Base-by-base conservation (phyloP, 2,329 filamentous ascomycete species). In the Nigrospora oryzae region DNA sequence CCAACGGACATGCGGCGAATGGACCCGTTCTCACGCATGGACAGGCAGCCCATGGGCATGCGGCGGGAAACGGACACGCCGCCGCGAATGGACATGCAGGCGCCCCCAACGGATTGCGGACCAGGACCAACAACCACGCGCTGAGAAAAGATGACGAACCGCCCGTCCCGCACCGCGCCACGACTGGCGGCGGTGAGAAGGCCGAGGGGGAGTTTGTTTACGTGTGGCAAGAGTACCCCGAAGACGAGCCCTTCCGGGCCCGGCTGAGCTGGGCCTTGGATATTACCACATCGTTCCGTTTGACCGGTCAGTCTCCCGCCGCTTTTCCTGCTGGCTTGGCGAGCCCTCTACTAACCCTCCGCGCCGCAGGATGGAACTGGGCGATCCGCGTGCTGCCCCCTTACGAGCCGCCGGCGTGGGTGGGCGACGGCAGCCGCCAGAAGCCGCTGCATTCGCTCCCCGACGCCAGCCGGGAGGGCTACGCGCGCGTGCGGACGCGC, bases 151-250 rank as follows among this genome's bases (percentile, higher is more conserved):
- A 38, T 13, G 40, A 50, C 16, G 23, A 28, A 28, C 10, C 23
- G 7, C 8, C 23, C 5, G 23, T 10, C 28, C 32, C 11, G 39
- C 35, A 15, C 37, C 45, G 13, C 36, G 41, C 33, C 38, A 37
- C 10, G 44, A 42, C 16, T 14, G 16, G 23, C 19, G 15, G 16
- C n/a, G 5, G 19, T 16, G 40, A 12, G 55, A 64, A 28, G 5
- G 23, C 8, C 23, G 23, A 28, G 8, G 8, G 10, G 15, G 60
- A 63, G 5, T 63, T 64, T 38, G 69, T 76, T 46, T 81, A 81
- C 45, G 71, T 74, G 53, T 84, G 80, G 80, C 72, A 84, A 56
- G 60, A 69, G 1, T 84, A 74, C 50, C 80, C 79, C 0, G 65
- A 67, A 4, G 57, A 72, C 3, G 72, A 61, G 2, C 58, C 73